Base-by-base conservation (phyloP, 148 eudicot genomes). In the Camellia sinensis region DNA sequence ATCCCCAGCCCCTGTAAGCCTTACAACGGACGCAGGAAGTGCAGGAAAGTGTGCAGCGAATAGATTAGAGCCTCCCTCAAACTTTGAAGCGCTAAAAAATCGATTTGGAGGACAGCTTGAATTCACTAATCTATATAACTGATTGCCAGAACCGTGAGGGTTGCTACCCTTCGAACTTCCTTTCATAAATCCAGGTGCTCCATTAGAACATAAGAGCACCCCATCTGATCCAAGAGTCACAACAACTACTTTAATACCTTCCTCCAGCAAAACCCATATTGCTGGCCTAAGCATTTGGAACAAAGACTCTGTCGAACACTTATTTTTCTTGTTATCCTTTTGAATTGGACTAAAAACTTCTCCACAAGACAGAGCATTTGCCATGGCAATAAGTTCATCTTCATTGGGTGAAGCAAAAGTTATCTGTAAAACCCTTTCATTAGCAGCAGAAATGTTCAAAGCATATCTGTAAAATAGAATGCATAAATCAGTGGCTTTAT, bases 1-100 rank as follows among this genome's bases (percentile, higher is more conserved):
- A 89, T 96, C 98, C 66, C 98, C 99, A 67, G 99, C 99, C 37
- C 98, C 99, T 29, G 97, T 92, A 80, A 96, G 90, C 82, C 93
- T 91, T 77, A 86, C 86, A 75, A 96, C 92, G 41, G 89, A 83
- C 6, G 95, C 90, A 82, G 92, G 76, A 74, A 92, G 88, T 48
- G 99, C 98, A 69, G 99, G 97, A 78, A 88, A 96, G 84, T 96
- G 98, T 80, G 89, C 82, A 37, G 75, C 91, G 59, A 79, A 85
- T 44, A 90, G 79, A 56, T 73, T 80, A 67, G 89, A 86, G 73
- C 85, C 76, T 41, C 85, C 84, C 65, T 82, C 84, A 73, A 10
- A 53, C 53, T 65, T 41, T 11, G 80, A 50, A 85, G 87, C 71
- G 46, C 70, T 29, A 19, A 80, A 77, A 67, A 86, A 87, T 21